phyloP scores from a whole-genome alignment of 1,139 yeast genomes.

The Taphrina flavorubra region DNA sequence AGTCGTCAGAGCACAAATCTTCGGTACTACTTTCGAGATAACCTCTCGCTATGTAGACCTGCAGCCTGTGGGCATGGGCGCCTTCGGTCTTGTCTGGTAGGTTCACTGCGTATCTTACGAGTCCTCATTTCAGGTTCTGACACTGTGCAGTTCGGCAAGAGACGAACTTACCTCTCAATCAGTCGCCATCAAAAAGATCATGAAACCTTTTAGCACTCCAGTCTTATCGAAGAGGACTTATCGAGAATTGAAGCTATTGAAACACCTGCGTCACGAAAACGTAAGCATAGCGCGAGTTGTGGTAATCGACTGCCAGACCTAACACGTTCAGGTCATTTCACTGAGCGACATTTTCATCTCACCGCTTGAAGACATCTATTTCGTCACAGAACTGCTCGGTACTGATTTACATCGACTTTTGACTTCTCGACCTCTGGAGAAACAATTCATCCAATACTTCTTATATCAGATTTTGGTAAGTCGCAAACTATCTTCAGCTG shows the following conservation, averaged over 20 bases:
- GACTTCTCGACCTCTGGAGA: conserved; percentile 91
- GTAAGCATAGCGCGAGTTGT: conserved; percentile 50
- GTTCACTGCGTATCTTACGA: conserved; percentile 34
- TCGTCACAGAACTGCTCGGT: conserved; percentile 95
- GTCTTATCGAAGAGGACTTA: conserved; percentile 95
- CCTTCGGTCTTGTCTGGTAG: conserved; percentile 89
- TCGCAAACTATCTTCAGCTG: background rate
- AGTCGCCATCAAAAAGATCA: conserved; percentile 95
- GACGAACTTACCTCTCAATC: conserved; percentile 89
- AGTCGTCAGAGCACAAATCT: conserved; percentile 58
- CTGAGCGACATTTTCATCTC: conserved; percentile 92
- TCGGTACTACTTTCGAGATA: conserved; percentile 92
- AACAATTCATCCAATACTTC: conserved; percentile 94
- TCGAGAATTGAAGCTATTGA: conserved; percentile 88
- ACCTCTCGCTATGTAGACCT: conserved; percentile 74
- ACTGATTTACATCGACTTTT: conserved; percentile 91
- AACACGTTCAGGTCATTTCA: conserved; percentile 59
- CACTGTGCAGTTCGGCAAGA: conserved; percentile 66
- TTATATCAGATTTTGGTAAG: conserved; percentile 78
- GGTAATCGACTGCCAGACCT: background rate
- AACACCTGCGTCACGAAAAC: conserved; percentile 93
- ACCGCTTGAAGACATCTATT: conserved; percentile 94
- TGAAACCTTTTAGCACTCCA: conserved; percentile 96
- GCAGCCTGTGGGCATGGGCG: conserved; percentile 99
- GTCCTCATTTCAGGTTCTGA: background rate